Conservation (phyloP, 371 early-diverging fungal species). For the Funneliformis caledonium region DNA sequence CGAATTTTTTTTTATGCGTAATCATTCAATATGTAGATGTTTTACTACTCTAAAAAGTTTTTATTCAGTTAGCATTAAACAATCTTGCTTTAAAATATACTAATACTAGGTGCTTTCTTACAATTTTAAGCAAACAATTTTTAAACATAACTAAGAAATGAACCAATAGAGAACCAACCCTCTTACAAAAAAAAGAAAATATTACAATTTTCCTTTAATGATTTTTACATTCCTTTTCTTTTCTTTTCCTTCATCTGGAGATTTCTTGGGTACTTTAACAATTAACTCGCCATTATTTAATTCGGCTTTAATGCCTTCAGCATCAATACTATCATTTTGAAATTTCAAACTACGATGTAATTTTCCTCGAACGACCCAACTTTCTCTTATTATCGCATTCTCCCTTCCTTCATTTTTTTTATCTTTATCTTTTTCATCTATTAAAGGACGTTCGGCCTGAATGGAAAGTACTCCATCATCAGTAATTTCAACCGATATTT, state of each 20-base stretch:
- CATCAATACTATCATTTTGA: neutral
- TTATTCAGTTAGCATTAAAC: too few relatives aligned
- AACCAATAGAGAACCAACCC: too few relatives aligned
- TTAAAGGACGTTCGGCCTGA: neutral
- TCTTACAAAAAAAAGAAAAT: too few relatives aligned
- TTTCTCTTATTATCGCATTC: neutral
- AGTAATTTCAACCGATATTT: neutral
- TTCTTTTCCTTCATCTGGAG: neutral
- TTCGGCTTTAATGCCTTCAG: slow-evolving; percentile 18
- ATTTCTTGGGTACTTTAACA: slow-evolving; percentile 13
- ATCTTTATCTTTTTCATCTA: neutral
- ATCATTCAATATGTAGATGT: too few relatives aligned
- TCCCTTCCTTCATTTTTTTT: neutral
- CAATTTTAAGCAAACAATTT: too few relatives aligned
- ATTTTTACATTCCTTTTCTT: neutral
- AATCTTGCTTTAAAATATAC: too few relatives aligned
- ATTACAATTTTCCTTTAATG: neutral
- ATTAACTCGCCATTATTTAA: slow-evolving; percentile 24
- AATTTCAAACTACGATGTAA: neutral
- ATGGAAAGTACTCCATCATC: neutral
- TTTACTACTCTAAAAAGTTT: too few relatives aligned
- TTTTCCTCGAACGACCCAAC: neutral
- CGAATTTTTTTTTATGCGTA: too few relatives aligned
- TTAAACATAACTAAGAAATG: too few relatives aligned
- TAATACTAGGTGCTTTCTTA: too few relatives aligned